Evolutionary conservation across 306 rosid species (phyloP), one percentile per base, ranked within the genome.

Genomic region (Vicia faba): DNA sequence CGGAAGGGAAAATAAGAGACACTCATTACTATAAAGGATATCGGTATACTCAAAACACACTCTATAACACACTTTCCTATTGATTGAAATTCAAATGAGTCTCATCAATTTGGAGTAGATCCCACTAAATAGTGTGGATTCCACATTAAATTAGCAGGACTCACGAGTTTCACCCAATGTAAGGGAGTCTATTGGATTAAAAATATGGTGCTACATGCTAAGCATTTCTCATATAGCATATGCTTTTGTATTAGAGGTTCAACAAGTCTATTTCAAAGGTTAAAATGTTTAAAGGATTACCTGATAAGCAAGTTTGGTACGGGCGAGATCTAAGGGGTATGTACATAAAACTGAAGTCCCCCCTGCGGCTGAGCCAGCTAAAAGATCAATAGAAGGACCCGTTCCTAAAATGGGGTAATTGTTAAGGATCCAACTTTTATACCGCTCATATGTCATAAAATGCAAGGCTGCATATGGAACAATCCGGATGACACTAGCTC

Each of bases 241-340:
- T 16, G 15, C 15, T 39, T 19, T 50, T 69, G 39, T 23, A 13
- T 33, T 56, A 43, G 18, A 59, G 9, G 53, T 61, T 23, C 44
- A 45, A 61, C 53, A 65, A 72, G 55, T 66, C 74, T 62, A 58
- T 48, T 72, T 65, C 72, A 71, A 70, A 48, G 44, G 15, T 66
- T 70, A 20, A 76, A 64, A 56, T 43, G 75, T 13, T 39, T 11
- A 19, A 14, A 11, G 28, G 56, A 64, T 11, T 72, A 95, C 99
- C 96, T 88, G 96, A 79, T 90, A 95, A 75, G 99, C 99, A 69
- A 95, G 99, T 78, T 85, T 95, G 23, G 99, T 93, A 49, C 99
- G 96, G 48, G 99, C 97, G 15, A 93, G 89, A 80, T 93, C 99
- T 78, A 93, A 78, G 66, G 99, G 99, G 70, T 93, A 93, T 45